Evolutionary conservation across 164 flowering plant genomes (phyloP).

Genomic region (Chimonanthus praecox): DNA sequence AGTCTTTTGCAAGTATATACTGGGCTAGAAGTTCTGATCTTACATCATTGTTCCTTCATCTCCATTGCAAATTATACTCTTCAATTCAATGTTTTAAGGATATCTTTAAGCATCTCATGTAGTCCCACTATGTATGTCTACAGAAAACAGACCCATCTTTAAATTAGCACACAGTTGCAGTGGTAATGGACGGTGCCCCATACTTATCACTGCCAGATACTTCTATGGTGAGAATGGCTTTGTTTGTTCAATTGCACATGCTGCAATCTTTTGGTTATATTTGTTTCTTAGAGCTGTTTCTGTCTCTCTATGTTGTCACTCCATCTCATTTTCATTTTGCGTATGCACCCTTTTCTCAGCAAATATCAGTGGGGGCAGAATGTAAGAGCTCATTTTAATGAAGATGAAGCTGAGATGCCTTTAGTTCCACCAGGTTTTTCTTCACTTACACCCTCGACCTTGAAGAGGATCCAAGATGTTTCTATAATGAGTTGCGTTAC

Average conservation of each 20-base stretch:
- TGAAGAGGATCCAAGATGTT: slow-evolving; percentile 36
- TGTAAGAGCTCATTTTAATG: slow-evolving; percentile 4
- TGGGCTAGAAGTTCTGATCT: not conserved
- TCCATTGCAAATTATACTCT: not conserved
- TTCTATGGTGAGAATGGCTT: not conserved
- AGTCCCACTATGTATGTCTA: not conserved
- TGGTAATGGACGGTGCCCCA: not conserved
- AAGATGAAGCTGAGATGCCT: slow-evolving; percentile 6
- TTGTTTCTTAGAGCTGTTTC: not conserved
- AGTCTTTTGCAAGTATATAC: not conserved
- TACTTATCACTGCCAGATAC: not conserved
- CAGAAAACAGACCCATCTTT: not conserved
- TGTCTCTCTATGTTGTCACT: not conserved
- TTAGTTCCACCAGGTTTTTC: slow-evolving; percentile 54
- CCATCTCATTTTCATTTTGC: not conserved
- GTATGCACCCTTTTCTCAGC: not conserved
- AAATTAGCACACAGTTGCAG: not conserved
- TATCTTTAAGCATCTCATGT: not conserved
- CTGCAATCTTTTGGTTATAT: not conserved
- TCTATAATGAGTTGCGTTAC: slow-evolving; percentile 12
- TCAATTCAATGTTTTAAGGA: not conserved
- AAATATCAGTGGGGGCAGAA: slow-evolving; percentile 6
- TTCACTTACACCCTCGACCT: slow-evolving; percentile 48
- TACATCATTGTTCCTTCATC: not conserved
- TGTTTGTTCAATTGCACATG: not conserved